Percentiles rank a stretch among this genome's conserved stretches.
Conservation (phyloP, 2,329 filamentous ascomycete genomes). For the Scytalidium lignicola region DNA sequence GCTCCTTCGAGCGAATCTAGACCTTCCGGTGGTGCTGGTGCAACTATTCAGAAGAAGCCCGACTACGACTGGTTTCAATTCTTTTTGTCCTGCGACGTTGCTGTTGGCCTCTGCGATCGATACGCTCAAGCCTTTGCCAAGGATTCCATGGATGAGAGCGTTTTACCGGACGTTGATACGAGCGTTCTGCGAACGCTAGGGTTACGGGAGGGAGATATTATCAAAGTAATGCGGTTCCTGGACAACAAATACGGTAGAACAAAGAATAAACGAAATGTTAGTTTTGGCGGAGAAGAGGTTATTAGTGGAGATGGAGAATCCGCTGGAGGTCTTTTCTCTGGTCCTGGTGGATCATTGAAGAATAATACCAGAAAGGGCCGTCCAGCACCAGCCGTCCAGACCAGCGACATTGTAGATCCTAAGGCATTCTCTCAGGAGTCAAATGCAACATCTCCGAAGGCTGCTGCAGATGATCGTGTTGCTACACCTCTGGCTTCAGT, state of each 20-base stretch:
- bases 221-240: constrained; percentile 87
- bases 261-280: constrained; percentile 48
- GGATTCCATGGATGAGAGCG: constrained; percentile 94
- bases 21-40: constrained; percentile 42
- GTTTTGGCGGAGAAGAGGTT: constrained; percentile 47
- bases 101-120: constrained; percentile 87
- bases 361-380: constrained; percentile 94
- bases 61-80: constrained; percentile 99
- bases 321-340: constrained; percentile 77
- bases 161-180: constrained; percentile 83
- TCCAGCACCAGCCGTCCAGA: constrained; percentile 79
- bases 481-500: constrained; percentile 39
- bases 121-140: constrained; percentile 85
- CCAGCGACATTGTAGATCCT: constrained; percentile 81
- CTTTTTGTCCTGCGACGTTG: constrained; percentile 88
- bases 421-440: constrained; percentile 69
- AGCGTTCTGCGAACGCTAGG: constrained; percentile 79
- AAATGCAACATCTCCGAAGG: constrained; percentile 26
- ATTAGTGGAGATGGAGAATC: constrained; percentile 52
- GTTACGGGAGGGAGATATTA: constrained; percentile 92
- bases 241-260: constrained; percentile 74
- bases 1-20: constrained; percentile 13
- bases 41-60: constrained; percentile 60
- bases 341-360: constrained; percentile 80
- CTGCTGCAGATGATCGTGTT: constrained; percentile 36